Percentiles rank a stretch among this genome's conserved stretches.
Conservation (phyloP, 2,329 filamentous ascomycete species). For the Truncatella angustata region DNA sequence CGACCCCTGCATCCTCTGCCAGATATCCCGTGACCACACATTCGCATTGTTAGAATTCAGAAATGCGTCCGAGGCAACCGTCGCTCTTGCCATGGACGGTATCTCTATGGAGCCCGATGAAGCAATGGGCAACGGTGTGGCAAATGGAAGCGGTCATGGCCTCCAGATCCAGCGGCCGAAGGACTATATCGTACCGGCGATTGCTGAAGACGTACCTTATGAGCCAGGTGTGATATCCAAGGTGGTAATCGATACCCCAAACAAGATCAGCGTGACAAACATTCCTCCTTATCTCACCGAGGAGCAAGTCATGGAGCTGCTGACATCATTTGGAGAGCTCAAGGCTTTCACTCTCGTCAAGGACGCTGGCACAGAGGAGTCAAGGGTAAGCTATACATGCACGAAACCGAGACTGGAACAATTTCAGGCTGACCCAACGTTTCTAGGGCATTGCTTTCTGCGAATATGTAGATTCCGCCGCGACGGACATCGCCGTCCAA, state of each 20-base stretch:
- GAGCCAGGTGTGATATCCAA: conserved; percentile 76
- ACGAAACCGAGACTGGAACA: background rate
- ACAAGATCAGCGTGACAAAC: conserved; percentile 92
- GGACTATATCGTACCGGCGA: conserved; percentile 91
- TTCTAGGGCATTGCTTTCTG: conserved; percentile 89
- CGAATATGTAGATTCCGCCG: conserved; percentile 78
- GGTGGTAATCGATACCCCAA: conserved; percentile 83
- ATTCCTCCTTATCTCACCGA: conserved; percentile 86
- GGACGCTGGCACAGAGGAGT: conserved; percentile 81
- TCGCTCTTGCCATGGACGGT: conserved; percentile 86
- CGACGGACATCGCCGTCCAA: conserved; percentile 83
- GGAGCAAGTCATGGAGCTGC: conserved; percentile 85
- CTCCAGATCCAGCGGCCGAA: conserved; percentile 84
- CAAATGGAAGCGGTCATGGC: conserved; percentile 49
- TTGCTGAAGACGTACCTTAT: conserved; percentile 69
- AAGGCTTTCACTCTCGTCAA: conserved; percentile 91
- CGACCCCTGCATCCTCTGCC: conserved; percentile 82
- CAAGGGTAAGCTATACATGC: conserved; percentile 59
- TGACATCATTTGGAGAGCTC: conserved; percentile 87
- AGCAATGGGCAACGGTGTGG: conserved; percentile 48
- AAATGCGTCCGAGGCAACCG: conserved; percentile 80
- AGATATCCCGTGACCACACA: conserved; percentile 73
- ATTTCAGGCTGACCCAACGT: background rate
- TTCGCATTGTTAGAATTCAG: conserved; percentile 94
- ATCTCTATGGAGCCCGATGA: conserved; percentile 81